A percentile compares a stretch with the other conserved stretches of the same genome.
Conservation (phyloP, 192 early-diverging fungal genomes). For the Cladochytrium replicatum region DNA sequence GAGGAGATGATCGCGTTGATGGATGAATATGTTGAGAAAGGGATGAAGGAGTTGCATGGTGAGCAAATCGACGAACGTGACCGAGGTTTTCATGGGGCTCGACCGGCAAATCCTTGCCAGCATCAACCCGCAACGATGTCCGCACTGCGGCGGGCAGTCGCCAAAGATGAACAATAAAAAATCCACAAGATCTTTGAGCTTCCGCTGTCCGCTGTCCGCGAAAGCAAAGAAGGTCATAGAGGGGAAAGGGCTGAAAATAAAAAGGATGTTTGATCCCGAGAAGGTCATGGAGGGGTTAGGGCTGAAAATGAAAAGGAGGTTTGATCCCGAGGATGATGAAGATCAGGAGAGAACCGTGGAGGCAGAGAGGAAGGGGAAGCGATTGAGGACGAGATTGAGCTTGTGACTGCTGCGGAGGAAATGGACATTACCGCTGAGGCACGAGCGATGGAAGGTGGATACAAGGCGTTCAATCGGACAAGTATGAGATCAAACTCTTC, state of each 20-base stretch:
- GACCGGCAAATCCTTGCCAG: conserved; percentile 36
- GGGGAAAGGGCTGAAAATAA: conserved; percentile 40
- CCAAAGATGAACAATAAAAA: conserved; percentile 75
- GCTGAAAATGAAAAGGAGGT: conserved; percentile 31
- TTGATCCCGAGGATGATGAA: conserved; percentile 4
- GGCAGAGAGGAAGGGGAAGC: not conserved
- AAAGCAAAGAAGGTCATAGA: conserved; percentile 57
- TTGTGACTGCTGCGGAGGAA: not conserved
- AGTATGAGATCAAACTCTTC: conserved; percentile 85
- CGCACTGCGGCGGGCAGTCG: conserved; percentile 34
- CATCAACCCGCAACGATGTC: conserved; percentile 28
- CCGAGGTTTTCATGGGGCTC: conserved; percentile 32
- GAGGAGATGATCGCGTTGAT: conserved; percentile 56
- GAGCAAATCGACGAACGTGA: conserved; percentile 35
- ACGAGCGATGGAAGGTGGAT: conserved; percentile 61
- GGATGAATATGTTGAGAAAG: conserved; percentile 48
- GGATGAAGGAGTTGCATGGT: not conserved
- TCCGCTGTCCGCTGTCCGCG: conserved; percentile 45
- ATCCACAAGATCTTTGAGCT: conserved; percentile 74
- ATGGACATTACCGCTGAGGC: conserved; percentile 4
- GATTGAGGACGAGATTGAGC: not conserved
- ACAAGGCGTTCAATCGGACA: conserved; percentile 95
- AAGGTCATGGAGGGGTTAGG: too few relatives aligned
- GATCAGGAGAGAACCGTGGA: not conserved
- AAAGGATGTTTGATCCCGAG: too few relatives aligned